Evolutionary conservation across 306 rosid genomes (phyloP), one percentile per base, ranked within the genome.

Genomic region (Herpetospermum pedunculosum): DNA sequence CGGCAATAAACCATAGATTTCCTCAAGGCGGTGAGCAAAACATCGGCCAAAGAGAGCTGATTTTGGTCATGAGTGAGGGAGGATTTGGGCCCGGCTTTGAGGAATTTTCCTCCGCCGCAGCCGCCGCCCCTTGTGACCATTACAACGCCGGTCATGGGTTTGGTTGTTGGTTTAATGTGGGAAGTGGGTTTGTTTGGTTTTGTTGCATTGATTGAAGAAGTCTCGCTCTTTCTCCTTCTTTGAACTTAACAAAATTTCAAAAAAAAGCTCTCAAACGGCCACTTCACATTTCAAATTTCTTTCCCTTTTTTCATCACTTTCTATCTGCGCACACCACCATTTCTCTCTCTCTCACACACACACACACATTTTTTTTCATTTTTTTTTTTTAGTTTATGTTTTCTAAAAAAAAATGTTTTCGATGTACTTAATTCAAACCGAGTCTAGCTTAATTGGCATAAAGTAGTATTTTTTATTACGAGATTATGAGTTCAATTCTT

Each of bases 1-100:
- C 84, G 85, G 77, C 96, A 95, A 14, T 96, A 79, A 30, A 91
- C 96, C 99, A 91, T 87, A 0, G 99, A 95, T 77, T 91, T 95
- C 75, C 97, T 89, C 6, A 89, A 74, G 10, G 96, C 96, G 3
- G 92, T 83, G 28, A 91, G 15, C 11, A 95, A 77, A 5, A 85
- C 50, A 3, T 89, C 87, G 14, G 81, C 86, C 12, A 91, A 19
- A 2, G 95, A 90, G 18, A 87, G 79, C 78, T 91, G 90, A 81
- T 75, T 86, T 67, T 82, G 90, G 65, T 93, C 96, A 46, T 86
- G 88, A 2, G 70, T 85, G 7, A 77, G 76, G 6, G 79, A 41
- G n/a, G n/a, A n/a, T n/a, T n/a, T n/a, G n/a, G n/a, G n/a, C n/a
- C n/a, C n/a, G n/a, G n/a, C n/a, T n/a, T n/a, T 85, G 7, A 77